Conservation (phyloP, 2,329 filamentous ascomycete species). For the Aspergillus sp. region DNA sequence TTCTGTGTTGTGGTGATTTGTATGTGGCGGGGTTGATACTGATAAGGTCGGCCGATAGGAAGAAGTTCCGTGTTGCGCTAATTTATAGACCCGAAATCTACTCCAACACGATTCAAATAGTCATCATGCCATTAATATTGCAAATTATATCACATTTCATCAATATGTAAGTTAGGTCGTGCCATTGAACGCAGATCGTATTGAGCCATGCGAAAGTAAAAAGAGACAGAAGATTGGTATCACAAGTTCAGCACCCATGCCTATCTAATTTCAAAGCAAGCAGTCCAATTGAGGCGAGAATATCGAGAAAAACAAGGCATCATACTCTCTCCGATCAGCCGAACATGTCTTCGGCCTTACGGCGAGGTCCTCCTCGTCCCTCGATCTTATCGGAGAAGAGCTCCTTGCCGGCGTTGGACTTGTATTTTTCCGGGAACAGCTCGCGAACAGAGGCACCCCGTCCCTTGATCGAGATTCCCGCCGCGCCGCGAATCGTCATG, state of each 20-base stretch:
- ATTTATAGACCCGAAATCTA: background rate
- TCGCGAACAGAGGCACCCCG: slow-evolving; percentile 65
- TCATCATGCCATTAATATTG: no score
- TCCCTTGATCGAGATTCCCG: slow-evolving; percentile 67
- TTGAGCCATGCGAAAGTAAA: background rate
- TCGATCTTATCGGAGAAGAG: slow-evolving; percentile 62
- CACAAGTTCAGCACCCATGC: slow-evolving; percentile 5
- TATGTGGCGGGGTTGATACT: background rate
- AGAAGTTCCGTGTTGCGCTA: background rate
- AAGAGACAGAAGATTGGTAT: slow-evolving; percentile 8
- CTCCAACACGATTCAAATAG: background rate
- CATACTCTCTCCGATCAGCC: slow-evolving; percentile 37
- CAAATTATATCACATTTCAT: background rate
- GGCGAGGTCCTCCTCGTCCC: slow-evolving; percentile 57
- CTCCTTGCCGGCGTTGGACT: slow-evolving; percentile 64
- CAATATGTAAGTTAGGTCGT: background rate
- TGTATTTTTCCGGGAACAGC: slow-evolving; percentile 63
- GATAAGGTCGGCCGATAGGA: no score
- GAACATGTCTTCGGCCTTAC: slow-evolving; percentile 72
- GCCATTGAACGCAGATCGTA: no score
- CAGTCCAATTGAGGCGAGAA: background rate
- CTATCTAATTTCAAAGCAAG: background rate
- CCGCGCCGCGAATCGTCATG: slow-evolving; percentile 39
- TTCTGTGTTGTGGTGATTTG: background rate
- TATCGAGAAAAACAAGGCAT: background rate